These are phyloP conservation scores for Platanthera zijinensis DNA, from an alignment of 106 monocot species.

Conservation along the genomic window DNA sequence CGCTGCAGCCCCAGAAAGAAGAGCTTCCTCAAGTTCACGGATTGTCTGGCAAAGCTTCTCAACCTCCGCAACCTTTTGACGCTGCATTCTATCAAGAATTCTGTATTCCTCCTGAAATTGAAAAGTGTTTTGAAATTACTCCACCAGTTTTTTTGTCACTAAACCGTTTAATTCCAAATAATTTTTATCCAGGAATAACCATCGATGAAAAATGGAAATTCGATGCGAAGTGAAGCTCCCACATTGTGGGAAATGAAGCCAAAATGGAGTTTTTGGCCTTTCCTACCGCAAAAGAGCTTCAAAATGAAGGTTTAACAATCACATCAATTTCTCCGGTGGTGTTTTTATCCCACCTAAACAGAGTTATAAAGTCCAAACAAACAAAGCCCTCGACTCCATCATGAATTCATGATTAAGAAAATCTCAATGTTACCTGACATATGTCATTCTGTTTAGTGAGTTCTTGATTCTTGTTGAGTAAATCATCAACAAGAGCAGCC, in stretches of 20 bases:
- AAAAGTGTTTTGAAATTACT: neutral
- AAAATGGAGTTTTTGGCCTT: no score
- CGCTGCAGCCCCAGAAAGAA: slow-evolving; percentile 81
- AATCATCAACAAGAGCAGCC: slow-evolving; percentile 73
- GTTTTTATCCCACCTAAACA: no score
- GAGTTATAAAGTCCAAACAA: no score
- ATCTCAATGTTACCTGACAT: slow-evolving; percentile 42
- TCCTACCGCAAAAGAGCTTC: neutral
- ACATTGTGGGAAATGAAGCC: no score
- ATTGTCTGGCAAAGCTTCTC: slow-evolving; percentile 69
- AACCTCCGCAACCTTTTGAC: slow-evolving; percentile 83
- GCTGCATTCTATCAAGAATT: slow-evolving; percentile 79
- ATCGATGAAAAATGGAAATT: no score
- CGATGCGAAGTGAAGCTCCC: no score
- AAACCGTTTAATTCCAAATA: neutral
- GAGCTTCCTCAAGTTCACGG: slow-evolving; percentile 67
- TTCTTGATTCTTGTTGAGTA: slow-evolving; percentile 80
- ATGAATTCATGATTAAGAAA: neutral
- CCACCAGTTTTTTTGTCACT: neutral
- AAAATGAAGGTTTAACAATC: neutral
- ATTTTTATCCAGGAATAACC: neutral
- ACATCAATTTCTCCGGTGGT: no score
- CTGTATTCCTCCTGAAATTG: slow-evolving; percentile 72
- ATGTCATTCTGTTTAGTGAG: slow-evolving; percentile 81
- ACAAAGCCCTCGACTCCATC: no score